These are phyloP conservation scores for Magnaporthiopsis incrustans DNA, from an alignment of 2,329 filamentous ascomycete species.

Conservation along the genomic window DNA sequence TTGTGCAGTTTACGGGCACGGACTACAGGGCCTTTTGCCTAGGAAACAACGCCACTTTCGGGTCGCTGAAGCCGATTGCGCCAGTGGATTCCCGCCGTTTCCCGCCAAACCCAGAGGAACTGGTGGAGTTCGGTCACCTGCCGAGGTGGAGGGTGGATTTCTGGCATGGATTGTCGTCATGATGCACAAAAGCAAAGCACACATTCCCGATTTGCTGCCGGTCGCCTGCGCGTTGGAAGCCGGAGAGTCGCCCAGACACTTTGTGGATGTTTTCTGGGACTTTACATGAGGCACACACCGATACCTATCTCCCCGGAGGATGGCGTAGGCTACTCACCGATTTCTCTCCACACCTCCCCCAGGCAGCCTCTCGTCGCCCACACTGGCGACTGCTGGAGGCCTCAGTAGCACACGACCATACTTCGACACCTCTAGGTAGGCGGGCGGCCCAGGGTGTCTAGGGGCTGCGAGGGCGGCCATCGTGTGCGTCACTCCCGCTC, in stretches of 20 bases:
- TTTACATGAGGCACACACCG: not conserved
- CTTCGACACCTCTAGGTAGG: not conserved
- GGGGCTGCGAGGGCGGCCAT: too few species aligned
- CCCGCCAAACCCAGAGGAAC: not conserved
- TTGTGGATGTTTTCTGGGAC: not conserved
- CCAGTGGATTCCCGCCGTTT: not conserved
- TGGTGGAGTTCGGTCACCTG: not conserved
- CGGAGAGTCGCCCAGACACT: not conserved
- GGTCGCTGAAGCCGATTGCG: not conserved
- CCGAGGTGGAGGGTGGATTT: not conserved
- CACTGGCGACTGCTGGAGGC: not conserved
- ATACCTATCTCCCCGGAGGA: not conserved
- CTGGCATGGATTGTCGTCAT: not conserved
- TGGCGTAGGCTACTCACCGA: too few species aligned
- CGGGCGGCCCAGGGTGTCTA: not conserved
- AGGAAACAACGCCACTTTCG: not conserved
- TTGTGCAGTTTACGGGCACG: too few species aligned
- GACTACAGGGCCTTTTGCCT: too few species aligned
- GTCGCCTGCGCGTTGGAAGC: not conserved
- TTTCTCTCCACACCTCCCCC: not conserved
- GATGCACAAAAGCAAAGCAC: not conserved
- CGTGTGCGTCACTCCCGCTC: not conserved
- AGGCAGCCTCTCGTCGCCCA: not conserved
- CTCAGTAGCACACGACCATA: not conserved
- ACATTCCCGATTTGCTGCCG: not conserved